phyloP scores from a whole-genome alignment of 352 stramenopile species.

The Phytophthora europaea region DNA sequence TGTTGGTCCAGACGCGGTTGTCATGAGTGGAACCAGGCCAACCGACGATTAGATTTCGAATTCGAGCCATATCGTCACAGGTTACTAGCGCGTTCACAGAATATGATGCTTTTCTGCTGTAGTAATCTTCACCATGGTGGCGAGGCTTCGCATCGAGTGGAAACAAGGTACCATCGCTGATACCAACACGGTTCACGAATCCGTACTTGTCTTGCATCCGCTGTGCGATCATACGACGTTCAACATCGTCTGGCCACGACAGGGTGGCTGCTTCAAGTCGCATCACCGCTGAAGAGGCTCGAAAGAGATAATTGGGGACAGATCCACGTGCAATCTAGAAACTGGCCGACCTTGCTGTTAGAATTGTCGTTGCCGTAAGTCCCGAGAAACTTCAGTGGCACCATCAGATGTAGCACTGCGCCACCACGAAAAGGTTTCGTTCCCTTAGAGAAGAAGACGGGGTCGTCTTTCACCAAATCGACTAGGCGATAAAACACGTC shows the following conservation, averaged over 20 bases:
- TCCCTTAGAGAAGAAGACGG: conserved; percentile 4
- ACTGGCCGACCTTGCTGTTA: conserved; percentile 20
- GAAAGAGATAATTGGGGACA: conserved; percentile 31
- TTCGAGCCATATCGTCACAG: conserved; percentile 27
- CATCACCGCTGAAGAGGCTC: conserved; percentile 10
- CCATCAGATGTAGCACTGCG: conserved; percentile 27
- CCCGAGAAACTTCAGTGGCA: conserved; percentile 40
- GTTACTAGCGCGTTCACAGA: conserved; percentile 23
- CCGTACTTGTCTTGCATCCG: conserved; percentile 25
- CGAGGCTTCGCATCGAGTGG: conserved; percentile 30
- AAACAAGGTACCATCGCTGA: conserved; percentile 34
- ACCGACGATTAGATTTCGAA: conserved; percentile 30
- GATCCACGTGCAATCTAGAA: conserved; percentile 33
- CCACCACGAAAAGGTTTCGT: conserved; percentile 30
- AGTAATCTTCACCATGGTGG: conserved; percentile 37
- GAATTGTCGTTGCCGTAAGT: conserved; percentile 38
- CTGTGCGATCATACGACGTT: conserved; percentile 16
- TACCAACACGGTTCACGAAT: conserved; percentile 37
- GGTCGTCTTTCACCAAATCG: conserved; percentile 12
- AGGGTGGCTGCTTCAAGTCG: background rate
- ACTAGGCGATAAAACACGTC: conserved; percentile 12
- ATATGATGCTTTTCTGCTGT: conserved; percentile 30
- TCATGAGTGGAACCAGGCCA: conserved; percentile 39
- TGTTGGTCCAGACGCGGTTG: conserved; percentile 39
- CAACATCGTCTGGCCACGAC: conserved; percentile 5